Percentiles rank a stretch among this genome's conserved stretches.
Conservation (phyloP, 352 stramenopile genomes). For the Globisporangium spinosum region DNA sequence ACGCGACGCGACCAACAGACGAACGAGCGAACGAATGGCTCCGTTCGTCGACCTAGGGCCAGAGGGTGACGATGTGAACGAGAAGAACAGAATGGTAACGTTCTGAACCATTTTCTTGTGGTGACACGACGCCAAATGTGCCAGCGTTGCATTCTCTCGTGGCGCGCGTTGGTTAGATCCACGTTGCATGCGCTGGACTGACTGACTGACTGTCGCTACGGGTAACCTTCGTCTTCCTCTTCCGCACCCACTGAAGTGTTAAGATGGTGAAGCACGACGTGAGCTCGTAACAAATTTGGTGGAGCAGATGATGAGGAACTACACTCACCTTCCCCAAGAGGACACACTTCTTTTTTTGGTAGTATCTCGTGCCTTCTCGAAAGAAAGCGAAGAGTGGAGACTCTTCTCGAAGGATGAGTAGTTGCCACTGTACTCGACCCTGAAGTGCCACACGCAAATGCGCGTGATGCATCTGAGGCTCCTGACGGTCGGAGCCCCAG, state of each 20-base stretch:
- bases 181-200: not conserved
- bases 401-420: not conserved
- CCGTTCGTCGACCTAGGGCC: not conserved
- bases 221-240: not conserved
- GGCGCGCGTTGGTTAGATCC: not conserved
- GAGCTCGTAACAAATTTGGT: not conserved
- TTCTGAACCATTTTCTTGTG: not conserved
- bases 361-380: not conserved
- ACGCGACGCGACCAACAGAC: not conserved
- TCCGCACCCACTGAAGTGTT: not conserved
- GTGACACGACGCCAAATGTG: not conserved
- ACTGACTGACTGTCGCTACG: not conserved
- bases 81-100: not conserved
- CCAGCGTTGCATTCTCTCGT: not conserved
- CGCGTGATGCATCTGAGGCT: too few species aligned
- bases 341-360: not conserved
- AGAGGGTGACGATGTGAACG: not conserved
- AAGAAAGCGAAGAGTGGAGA: not conserved
- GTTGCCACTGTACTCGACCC: too few species aligned
- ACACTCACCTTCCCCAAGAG: not conserved
- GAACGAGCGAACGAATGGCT: not conserved
- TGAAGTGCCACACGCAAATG: too few species aligned
- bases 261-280: not conserved
- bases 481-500: not conserved
- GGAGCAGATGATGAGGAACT: not conserved